A percentile compares a stretch with the other conserved stretches of the same genome.
Conservation (phyloP, 2,329 filamentous ascomycete genomes). For the Fusarium nanum region DNA sequence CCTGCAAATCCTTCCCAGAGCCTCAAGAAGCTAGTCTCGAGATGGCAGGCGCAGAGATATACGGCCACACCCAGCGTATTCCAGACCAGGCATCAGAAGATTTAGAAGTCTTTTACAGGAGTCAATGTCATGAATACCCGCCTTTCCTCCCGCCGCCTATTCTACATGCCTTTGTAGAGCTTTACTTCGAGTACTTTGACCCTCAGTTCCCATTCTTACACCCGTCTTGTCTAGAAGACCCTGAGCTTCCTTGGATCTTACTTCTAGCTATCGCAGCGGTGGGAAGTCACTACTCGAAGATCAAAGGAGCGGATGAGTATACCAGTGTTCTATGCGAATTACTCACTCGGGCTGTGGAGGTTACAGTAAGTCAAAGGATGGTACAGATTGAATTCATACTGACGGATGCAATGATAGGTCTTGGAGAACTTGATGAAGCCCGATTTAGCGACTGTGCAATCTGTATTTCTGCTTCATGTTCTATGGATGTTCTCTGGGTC, state of each 20-base stretch:
- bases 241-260: accelerated
- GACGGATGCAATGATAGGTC: neutral
- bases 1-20: neutral
- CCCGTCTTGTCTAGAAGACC: accelerated
- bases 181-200: slow-evolving; percentile 2
- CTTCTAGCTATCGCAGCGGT: neutral
- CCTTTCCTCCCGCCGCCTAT: accelerated
- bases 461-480: neutral
- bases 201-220: neutral
- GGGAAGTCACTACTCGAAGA: neutral
- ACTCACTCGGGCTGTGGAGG: neutral
- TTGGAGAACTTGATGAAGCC: neutral
- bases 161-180: neutral
- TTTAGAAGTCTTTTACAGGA: neutral
- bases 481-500: neutral
- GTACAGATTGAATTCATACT: too few species aligned
- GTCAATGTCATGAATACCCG: accelerated
- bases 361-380: neutral
- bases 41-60: neutral
- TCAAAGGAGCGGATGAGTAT: neutral
- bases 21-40: accelerated
- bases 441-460: neutral
- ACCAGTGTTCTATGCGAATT: accelerated
- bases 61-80: neutral
- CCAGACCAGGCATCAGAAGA: neutral